Base-by-base conservation (phyloP, 495 filamentous ascomycete species). In the Platismatia glauca region DNA sequence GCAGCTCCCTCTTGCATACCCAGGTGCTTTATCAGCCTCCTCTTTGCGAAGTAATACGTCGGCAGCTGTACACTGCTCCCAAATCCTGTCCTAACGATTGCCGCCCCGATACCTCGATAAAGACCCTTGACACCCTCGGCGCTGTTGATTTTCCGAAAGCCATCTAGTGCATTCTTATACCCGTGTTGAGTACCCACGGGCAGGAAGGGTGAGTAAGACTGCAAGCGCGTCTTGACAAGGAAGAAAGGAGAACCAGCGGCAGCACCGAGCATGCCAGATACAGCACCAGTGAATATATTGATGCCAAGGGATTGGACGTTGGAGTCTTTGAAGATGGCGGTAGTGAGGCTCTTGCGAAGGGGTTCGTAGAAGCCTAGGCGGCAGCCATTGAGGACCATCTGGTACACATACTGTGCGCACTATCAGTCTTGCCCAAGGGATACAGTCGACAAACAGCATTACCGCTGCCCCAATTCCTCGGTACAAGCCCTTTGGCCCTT, bases 281-380 rank as follows among this genome's bases (percentile, higher is more conserved):
- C 74, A 9, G 94, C 94, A 64, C 94, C 94, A 52, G 88, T 85
- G 69, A 97, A 87, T 77, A 99, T 88, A 73, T 99, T 99, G 75
- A 95, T 82, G 22, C 84, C 87, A 56, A 97, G 78, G 64, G 85
- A 93, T 71, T 98, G 94, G 27, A 84, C 80, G 11, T 77, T 78
- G 12, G 83, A 68, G 72, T 97, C 89, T 59, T 81, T 78, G 76
- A 89, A 89, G 48, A 96, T 69, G 29, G 82, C 73, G 5, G 72
- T 77, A 18, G 90, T 88, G 44, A 95, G 60, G 27, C 75, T 76
- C 20, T 79, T 75, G 64, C 94, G 89, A 70, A 97, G 83, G 1
- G 94, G 94, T 75, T 99, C 94, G 79, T 99, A 99, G 80, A 99
- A 96, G 43, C 94, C 93, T 16, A 99, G 78, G 31, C 94, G 90